phyloP scores from a whole-genome alignment of 1,284 basidiomycete genomes.

The Ustilago sp. region DNA sequence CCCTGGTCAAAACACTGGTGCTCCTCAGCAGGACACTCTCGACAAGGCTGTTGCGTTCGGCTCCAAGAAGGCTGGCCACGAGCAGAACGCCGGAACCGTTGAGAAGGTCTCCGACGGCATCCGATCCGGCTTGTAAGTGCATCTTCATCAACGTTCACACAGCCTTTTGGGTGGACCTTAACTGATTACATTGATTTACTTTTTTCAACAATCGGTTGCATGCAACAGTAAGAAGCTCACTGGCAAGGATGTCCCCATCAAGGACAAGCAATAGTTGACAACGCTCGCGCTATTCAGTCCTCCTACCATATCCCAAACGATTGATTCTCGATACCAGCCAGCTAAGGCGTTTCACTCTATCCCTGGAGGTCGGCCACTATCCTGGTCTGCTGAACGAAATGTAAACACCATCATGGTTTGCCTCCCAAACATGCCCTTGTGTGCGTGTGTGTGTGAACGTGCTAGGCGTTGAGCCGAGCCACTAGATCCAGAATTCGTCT shows the following conservation, averaged over 20 bases:
- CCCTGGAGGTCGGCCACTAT: constrained; percentile 4
- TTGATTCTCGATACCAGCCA: constrained; percentile 17
- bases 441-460: neutral
- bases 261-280: constrained; percentile 56
- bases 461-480: neutral
- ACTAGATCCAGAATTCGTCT: neutral
- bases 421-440: neutral
- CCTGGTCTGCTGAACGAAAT: neutral
- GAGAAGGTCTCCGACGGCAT: constrained; percentile 64
- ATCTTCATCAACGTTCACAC: neutral
- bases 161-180: neutral
- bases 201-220: neutral
- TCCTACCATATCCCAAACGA: constrained; percentile 9
- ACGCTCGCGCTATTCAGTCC: neutral
- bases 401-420: constrained; percentile 7
- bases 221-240: constrained; percentile 57
- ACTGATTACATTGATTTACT: neutral
- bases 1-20: constrained; percentile 35
- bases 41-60: constrained; percentile 54
- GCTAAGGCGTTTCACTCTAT: neutral
- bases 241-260: constrained; percentile 61
- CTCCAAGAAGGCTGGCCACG: constrained; percentile 51
- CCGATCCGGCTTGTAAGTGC: constrained; percentile 52
- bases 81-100: constrained; percentile 43
- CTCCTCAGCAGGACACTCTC: constrained; percentile 57